phyloP scores from a whole-genome alignment of 2,329 filamentous ascomycete species.

The Pyricularia pennisetigena region DNA sequence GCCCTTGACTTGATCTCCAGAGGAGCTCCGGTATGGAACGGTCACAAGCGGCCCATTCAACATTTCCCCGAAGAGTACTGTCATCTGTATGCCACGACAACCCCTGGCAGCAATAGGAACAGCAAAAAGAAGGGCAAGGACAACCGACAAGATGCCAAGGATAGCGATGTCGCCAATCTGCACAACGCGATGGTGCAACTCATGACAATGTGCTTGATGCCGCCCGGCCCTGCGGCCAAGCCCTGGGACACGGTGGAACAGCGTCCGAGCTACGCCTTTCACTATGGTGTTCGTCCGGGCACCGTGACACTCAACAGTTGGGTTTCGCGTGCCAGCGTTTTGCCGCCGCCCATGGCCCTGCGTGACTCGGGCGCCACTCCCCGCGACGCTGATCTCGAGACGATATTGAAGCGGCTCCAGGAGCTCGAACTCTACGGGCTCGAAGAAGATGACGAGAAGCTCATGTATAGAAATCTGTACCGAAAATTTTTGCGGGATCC shows the following conservation, averaged over 20 bases:
- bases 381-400: conserved; percentile 49
- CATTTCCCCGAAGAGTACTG: conserved; percentile 47
- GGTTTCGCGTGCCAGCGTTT: conserved; percentile 46
- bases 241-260: conserved; percentile 69
- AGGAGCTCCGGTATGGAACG: conserved; percentile 47
- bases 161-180: conserved; percentile 36
- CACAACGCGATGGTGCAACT: conserved; percentile 49
- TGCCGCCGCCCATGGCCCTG: conserved; percentile 46
- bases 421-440: conserved; percentile 43
- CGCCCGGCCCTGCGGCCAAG: conserved; percentile 25
- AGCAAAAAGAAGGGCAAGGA: background rate
- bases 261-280: conserved; percentile 55
- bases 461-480: conserved; percentile 57
- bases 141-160: conserved; percentile 13
- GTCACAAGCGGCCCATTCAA: conserved; percentile 41
- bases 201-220: conserved; percentile 41
- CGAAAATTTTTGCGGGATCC: conserved; percentile 58
- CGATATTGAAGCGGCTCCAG: conserved; percentile 48
- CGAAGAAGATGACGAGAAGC: conserved; percentile 46
- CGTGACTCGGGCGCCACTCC: conserved; percentile 47
- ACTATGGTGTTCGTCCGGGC: conserved; percentile 55
- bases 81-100: conserved; percentile 40
- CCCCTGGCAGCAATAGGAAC: conserved; percentile 27
- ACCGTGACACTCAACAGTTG: conserved; percentile 66
- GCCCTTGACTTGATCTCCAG: conserved; percentile 49